Percentiles rank a stretch among this genome's conserved stretches.
Conservation (phyloP, 2,329 filamentous ascomycete genomes). For the Hymenoscyphus fraxineus region DNA sequence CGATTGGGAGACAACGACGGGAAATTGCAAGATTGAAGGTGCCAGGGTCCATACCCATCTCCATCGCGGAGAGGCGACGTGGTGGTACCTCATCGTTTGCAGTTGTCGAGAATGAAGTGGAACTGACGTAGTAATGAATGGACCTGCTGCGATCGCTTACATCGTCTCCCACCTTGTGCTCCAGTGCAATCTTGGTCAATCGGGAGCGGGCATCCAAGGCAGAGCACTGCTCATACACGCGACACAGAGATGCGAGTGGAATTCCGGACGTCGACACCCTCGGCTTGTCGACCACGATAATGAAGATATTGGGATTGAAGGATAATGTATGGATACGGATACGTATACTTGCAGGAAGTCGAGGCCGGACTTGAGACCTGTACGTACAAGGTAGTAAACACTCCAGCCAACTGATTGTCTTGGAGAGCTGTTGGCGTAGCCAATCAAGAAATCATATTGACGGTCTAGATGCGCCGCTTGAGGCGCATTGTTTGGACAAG, state of each 20-base stretch:
- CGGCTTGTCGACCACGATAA: background rate
- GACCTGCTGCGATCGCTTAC: conserved; percentile 15
- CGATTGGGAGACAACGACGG: conserved; percentile 34
- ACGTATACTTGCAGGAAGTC: conserved; percentile 2
- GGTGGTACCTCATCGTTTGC: conserved; percentile 25
- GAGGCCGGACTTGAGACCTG: conserved; percentile 18
- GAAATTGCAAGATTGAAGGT: conserved; percentile 9
- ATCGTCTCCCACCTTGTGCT: conserved; percentile 21
- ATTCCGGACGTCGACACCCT: background rate
- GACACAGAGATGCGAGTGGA: conserved; percentile 9
- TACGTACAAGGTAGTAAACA: conserved; percentile 16
- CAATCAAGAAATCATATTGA: conserved; percentile 18
- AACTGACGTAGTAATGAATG: conserved; percentile 15
- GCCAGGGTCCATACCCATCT: conserved; percentile 19
- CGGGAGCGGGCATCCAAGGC: conserved; percentile 5
- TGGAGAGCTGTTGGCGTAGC: conserved; percentile 2
- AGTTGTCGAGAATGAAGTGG: conserved; percentile 19
- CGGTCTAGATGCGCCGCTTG: background rate
- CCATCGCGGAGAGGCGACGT: conserved; percentile 8
- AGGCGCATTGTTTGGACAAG: background rate
- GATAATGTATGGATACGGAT: background rate
- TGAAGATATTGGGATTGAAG: conserved; percentile 9
- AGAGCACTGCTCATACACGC: conserved; percentile 21
- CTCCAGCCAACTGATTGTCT: conserved; percentile 11
- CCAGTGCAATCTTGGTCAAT: conserved; percentile 4